These are phyloP conservation scores for Aspergillus persii DNA, from an alignment of 2,329 filamentous ascomycete species.

Conservation along the genomic window DNA sequence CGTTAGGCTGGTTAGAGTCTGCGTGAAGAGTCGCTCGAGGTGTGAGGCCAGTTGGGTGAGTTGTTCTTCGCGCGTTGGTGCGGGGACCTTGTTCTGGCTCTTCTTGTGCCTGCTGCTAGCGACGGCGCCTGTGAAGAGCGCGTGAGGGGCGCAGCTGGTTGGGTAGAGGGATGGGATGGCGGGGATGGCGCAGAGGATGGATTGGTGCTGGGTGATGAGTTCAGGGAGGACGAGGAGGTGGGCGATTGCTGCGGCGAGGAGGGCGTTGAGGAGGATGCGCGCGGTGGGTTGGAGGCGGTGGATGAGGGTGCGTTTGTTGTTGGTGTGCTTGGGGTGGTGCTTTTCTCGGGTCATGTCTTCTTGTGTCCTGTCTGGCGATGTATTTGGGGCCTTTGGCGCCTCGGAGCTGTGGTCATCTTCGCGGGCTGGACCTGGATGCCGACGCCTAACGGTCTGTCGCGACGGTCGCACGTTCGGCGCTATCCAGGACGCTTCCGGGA, in stretches of 20 bases:
- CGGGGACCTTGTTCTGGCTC: background rate
- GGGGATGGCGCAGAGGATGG: constrained; percentile 29
- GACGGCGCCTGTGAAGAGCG: background rate
- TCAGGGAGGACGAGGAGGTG: constrained; percentile 38
- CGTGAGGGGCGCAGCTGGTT: constrained; percentile 25
- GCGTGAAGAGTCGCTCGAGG: constrained; percentile 7
- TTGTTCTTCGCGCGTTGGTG: background rate
- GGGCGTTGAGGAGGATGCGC: constrained; percentile 24
- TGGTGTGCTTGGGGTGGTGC: background rate
- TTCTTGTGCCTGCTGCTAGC: background rate
- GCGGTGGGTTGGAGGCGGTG: constrained; percentile 6
- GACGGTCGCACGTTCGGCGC: constrained; percentile 24
- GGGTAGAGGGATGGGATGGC: constrained; percentile 27
- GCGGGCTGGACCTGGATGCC: constrained; percentile 14
- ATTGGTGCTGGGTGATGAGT: constrained; percentile 31
- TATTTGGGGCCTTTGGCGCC: background rate
- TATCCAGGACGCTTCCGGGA: constrained; percentile 34
- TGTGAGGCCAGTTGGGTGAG: constrained; percentile 1
- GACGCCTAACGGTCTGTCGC: constrained; percentile 21
- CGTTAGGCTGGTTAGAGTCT: constrained; percentile 8
- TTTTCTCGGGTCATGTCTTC: background rate
- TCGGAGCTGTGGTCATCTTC: no score
- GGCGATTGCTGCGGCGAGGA: constrained; percentile 29
- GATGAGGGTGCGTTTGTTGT: background rate
- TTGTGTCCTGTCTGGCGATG: background rate